Base-by-base conservation (phyloP, 805 yeast species). In the Candida gorgasii region DNA sequence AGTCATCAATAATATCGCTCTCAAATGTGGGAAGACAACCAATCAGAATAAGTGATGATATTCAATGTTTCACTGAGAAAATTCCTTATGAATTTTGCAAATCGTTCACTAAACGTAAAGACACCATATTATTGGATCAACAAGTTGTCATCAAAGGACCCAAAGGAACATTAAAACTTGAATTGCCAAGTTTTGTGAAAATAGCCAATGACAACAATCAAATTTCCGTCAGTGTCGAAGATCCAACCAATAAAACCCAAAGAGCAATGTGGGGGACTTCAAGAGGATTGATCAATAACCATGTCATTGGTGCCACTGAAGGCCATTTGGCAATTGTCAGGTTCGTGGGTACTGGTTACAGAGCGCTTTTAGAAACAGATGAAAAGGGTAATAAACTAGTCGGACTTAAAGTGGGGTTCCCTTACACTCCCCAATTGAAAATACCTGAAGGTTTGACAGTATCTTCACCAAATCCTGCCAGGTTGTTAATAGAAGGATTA, bases 281-380 rank as follows among this genome's bases (percentile, higher is more conserved):
- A 40, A 79, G 99, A 60, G 76, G 95, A 0, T 72, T 84, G 45
- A 61, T 93, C 36, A 79, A 82, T 55, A 92, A 92, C 66, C 78
- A 85, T 52, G 75, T 92, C 20, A 71, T 78, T 27, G 99, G 99
- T 40, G 95, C 89, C 29, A 81, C 89, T 30, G 98, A 90, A 54
- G 98, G 98, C 11, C 98, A 93, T 61, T 65, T 89, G 47, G 80
- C 93, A 18, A 85, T 90, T 43, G 74, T 93, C 49, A 86, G 82
- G 65, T 84, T 93, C 52, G 95, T 89, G 13, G 99, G 99, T 51
- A 92, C 98, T 9, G 99, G 99, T 62, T 93, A 86, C 76, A 82
- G 98, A 66, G 96, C 95, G 2, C 74, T 79, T 47, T 59, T 92
- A 14, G 95, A 87, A 52, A 77, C 76, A 35, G 64, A 62, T 29